These are phyloP conservation scores for Vaccinium darrowii DNA, from an alignment of 148 eudicot species.

Conservation along the genomic window DNA sequence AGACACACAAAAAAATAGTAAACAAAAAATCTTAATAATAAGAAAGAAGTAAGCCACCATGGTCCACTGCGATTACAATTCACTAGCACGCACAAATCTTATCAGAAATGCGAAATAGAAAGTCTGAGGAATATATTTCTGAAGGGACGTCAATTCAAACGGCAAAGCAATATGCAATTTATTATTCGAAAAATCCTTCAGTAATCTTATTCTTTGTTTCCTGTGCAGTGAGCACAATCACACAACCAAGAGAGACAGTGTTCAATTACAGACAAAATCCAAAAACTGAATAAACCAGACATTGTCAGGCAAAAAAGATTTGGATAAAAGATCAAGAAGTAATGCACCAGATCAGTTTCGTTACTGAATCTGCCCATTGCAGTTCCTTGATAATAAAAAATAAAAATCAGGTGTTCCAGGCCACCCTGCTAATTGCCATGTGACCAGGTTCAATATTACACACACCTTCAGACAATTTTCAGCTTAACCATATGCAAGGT, in stretches of 20 bases:
- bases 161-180: neutral
- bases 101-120: neutral
- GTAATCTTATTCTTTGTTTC: neutral
- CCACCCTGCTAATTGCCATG: neutral
- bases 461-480: slow-evolving; percentile 10
- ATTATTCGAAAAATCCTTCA: neutral
- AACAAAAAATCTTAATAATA: neutral
- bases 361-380: neutral
- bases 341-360: neutral
- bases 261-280: neutral
- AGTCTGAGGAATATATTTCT: neutral
- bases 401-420: neutral
- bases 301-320: neutral
- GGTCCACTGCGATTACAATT: neutral
- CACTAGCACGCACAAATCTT: neutral
- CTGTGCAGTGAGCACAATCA: neutral
- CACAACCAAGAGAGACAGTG: neutral
- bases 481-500: slow-evolving; percentile 1
- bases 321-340: neutral
- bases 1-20: slow-evolving; percentile 1
- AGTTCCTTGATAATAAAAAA: neutral
- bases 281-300: neutral
- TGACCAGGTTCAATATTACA: neutral
- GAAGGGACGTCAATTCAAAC: neutral
- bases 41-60: neutral